Evolutionary conservation across 805 yeast genomes (phyloP).

Genomic region (Pichia exigua): DNA sequence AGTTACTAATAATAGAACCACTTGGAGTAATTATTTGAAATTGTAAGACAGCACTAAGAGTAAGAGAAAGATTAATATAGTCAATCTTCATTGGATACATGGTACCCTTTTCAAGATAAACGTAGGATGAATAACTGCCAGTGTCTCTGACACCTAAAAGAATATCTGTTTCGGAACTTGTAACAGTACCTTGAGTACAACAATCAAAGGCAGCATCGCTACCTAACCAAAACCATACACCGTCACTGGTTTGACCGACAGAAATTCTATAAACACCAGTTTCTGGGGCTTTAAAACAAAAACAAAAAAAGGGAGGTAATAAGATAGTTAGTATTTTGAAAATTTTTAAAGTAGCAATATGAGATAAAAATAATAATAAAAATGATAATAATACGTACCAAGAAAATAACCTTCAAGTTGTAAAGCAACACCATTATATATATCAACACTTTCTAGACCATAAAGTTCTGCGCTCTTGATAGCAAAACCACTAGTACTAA

Average conservation of each 20-base stretch:
- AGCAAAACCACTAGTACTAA: neutral
- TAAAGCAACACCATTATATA: neutral
- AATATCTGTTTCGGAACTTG: neutral
- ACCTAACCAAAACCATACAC: slow-evolving; percentile 7
- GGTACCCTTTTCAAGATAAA: neutral
- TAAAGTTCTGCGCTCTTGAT: neutral
- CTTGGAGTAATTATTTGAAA: neutral
- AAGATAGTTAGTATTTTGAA: neutral
- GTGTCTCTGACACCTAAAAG: neutral
- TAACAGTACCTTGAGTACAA: slow-evolving; percentile 2
- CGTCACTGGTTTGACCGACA: neutral
- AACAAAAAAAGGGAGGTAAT: neutral
- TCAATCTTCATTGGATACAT: neutral
- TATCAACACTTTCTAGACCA: neutral
- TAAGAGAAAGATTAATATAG: neutral
- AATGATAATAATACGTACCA: neutral
- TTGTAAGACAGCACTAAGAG: neutral
- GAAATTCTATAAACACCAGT: neutral
- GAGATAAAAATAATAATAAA: no score
- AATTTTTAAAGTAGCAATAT: no score
- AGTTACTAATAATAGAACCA: neutral
- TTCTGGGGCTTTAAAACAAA: neutral
- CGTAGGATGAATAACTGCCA: neutral
- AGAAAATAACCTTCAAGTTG: neutral
- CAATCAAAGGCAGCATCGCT: slow-evolving; percentile 8